Percentiles rank a stretch among this genome's conserved stretches.
phyloP scores from a whole-genome alignment of 2,329 filamentous ascomycete genomes.

The Calonectria fujianensis region DNA sequence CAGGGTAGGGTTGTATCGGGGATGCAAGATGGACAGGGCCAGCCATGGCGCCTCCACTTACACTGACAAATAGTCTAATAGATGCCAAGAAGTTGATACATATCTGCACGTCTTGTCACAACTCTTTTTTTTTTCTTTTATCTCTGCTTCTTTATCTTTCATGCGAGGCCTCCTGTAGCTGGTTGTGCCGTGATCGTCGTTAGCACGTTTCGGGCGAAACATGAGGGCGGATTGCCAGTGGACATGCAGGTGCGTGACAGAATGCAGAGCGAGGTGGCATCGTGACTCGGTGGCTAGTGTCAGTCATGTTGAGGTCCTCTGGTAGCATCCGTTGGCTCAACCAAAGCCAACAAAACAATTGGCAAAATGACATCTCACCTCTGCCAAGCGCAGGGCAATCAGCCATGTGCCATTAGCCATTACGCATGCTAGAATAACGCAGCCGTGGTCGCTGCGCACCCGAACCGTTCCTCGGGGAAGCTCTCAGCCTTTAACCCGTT shows the following conservation, averaged over 20 bases:
- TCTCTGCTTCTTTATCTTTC: not conserved
- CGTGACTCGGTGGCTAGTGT: conserved; percentile 3
- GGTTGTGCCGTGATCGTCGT: not conserved
- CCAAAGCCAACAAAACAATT: not conserved
- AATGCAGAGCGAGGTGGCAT: conserved; percentile 22
- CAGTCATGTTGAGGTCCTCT: conserved; percentile 9
- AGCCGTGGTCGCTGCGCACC: conserved; percentile 5
- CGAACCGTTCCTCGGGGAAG: conserved; percentile 41
- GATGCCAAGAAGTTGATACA: conserved; percentile 9
- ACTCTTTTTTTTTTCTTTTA: not conserved
- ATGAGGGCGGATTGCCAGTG: conserved; percentile 12
- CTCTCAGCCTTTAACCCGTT: conserved; percentile 42
- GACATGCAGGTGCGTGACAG: conserved; percentile 17
- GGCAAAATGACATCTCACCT: not conserved
- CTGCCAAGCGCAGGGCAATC: conserved; percentile 8
- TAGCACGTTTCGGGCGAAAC: conserved; percentile 17
- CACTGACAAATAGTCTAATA: conserved; percentile 26
- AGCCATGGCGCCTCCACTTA: conserved; percentile 15
- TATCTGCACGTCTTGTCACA: conserved; percentile 11
- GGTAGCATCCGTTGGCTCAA: conserved; percentile 25
- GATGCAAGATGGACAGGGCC: conserved; percentile 27
- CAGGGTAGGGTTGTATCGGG: conserved; percentile 25
- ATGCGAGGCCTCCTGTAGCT: conserved; percentile 13
- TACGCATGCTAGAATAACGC: not conserved
- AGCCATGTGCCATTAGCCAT: not conserved